Percentiles rank a stretch among this genome's conserved stretches.
Conservation (phyloP, 805 yeast genomes). For the Wickerhamomyces ciferrii region DNA sequence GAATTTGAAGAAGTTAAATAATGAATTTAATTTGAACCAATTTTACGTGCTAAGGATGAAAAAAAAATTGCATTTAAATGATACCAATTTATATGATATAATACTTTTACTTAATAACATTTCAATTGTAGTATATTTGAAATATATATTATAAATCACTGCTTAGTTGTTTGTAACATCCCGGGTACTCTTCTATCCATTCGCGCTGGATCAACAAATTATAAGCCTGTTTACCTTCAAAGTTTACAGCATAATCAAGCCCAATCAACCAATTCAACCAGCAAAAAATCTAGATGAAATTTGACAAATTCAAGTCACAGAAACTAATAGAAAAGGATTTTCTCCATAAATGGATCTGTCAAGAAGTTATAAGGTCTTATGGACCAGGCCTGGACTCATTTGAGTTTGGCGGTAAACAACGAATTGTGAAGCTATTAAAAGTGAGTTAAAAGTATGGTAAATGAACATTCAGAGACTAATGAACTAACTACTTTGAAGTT, state of each 20-base stretch:
- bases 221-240: no score
- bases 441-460: not conserved
- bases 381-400: not conserved
- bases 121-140: no score
- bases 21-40: not conserved
- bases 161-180: no score
- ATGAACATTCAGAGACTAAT: not conserved
- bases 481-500: not conserved
- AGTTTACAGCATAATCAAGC: no score
- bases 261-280: no score
- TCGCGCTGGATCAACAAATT: no score
- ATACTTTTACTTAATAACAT: no score
- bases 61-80: not conserved
- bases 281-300: not conserved
- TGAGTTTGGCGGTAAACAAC: not conserved
- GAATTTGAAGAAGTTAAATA: slow-evolving; percentile 9
- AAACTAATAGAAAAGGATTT: not conserved
- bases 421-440: not conserved
- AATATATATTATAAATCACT: no score
- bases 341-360: not conserved
- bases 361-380: not conserved
- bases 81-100: no score
- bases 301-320: not conserved
- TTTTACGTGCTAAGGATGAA: not conserved
- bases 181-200: no score